A percentile compares a stretch with the other conserved stretches of the same genome.
These are phyloP conservation scores for Stephania cephalantha DNA, from an alignment of 164 flowering plant genomes.

Conservation along the genomic window DNA sequence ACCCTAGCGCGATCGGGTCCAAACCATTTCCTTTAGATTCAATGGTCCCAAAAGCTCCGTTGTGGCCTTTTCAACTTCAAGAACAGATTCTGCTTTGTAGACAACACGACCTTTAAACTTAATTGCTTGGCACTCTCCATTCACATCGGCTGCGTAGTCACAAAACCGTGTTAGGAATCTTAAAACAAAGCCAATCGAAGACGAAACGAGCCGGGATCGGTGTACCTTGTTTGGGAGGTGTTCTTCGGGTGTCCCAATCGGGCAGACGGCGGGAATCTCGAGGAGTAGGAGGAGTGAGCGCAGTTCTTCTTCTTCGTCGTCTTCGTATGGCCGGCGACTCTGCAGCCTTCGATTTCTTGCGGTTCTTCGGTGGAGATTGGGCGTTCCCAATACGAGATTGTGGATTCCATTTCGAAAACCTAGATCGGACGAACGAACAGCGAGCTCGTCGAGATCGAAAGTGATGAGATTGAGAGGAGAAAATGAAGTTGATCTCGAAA, in stretches of 20 bases:
- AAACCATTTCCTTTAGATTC: conserved; percentile 32
- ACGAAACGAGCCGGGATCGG: neutral
- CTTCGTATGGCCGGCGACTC: neutral
- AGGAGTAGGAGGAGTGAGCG: neutral
- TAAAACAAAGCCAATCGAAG: too few relatives aligned
- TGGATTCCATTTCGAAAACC: neutral
- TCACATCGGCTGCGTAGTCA: conserved; percentile 22
- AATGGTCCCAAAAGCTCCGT: conserved; percentile 40
- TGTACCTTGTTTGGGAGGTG: neutral
- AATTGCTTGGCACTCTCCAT: conserved; percentile 34
- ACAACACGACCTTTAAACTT: conserved; percentile 48
- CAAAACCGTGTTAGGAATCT: neutral
- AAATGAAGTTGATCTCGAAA: neutral
- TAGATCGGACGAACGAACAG: neutral
- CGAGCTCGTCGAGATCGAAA: neutral
- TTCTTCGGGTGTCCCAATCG: neutral
- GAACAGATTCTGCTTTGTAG: conserved; percentile 49
- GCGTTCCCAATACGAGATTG: conserved; percentile 11
- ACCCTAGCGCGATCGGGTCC: conserved; percentile 45
- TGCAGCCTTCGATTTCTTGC: conserved; percentile 18
- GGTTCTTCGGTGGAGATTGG: conserved; percentile 15
- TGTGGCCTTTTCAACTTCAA: conserved; percentile 60
- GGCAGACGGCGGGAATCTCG: neutral
- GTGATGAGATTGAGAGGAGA: neutral
- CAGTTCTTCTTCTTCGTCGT: neutral